phyloP scores from a whole-genome alignment of 148 eudicot genomes.

The Chenopodium berlandieri region DNA sequence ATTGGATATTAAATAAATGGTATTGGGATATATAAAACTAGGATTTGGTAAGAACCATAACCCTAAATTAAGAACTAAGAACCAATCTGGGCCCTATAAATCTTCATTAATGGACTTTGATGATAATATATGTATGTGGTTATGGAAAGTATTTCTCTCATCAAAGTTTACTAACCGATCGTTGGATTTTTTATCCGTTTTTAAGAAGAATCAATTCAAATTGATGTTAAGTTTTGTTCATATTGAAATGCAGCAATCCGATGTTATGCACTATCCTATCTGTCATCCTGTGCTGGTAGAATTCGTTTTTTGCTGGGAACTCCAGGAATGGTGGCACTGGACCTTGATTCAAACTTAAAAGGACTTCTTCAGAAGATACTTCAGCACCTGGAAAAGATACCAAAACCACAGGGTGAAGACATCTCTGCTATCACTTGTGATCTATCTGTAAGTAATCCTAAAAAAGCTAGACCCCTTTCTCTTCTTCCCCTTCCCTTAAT shows the following conservation, averaged over 20 bases:
- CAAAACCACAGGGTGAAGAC: constrained; percentile 96
- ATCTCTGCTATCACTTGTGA: constrained; percentile 87
- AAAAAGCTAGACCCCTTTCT: constrained; percentile 9
- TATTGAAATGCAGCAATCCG: constrained; percentile 71
- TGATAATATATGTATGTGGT: no score
- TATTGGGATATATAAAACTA: no score
- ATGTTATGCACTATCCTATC: constrained; percentile 93
- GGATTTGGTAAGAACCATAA: no score
- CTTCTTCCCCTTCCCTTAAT: neutral
- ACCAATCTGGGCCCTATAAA: no score
- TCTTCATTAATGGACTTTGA: no score
- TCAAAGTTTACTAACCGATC: no score
- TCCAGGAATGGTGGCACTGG: constrained; percentile 99
- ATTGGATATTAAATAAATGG: no score
- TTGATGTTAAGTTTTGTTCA: constrained; percentile 9
- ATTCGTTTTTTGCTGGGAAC: constrained; percentile 85
- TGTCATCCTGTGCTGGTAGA: constrained; percentile 97
- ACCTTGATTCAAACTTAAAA: constrained; percentile 77
- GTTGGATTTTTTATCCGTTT: neutral
- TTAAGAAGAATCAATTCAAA: neutral
- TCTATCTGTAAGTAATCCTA: constrained; percentile 68
- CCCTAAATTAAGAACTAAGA: no score
- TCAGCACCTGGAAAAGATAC: constrained; percentile 93
- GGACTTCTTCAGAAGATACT: constrained; percentile 86
- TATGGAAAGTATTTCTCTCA: no score